Conservation (phyloP, 1,284 basidiomycete genomes). For the Naganishia liquefaciens region DNA sequence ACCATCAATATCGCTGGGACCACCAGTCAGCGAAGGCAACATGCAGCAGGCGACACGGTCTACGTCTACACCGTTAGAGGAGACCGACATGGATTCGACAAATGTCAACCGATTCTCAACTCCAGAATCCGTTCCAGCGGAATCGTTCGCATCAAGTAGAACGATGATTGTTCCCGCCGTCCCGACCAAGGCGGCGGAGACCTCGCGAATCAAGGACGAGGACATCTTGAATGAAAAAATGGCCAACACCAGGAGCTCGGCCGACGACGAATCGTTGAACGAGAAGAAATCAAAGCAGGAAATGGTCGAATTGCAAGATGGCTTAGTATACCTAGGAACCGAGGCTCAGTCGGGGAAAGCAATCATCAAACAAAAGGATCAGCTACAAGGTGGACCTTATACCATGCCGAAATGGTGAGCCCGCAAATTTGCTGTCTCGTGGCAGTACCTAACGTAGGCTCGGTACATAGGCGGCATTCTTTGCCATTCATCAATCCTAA, state of each 20-base stretch:
- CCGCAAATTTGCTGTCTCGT: neutral
- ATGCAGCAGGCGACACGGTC: neutral
- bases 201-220: neutral
- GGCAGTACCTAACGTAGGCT: neutral
- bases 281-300: conserved; percentile 4
- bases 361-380: conserved; percentile 47
- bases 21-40: neutral
- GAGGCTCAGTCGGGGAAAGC: conserved; percentile 44
- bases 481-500: conserved; percentile 51
- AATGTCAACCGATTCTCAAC: neutral
- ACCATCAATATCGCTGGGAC: conserved; percentile 4
- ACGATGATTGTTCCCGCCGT: conserved; percentile 1
- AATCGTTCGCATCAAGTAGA: conserved; percentile 19
- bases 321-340: conserved; percentile 30
- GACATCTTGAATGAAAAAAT: conserved; percentile 6
- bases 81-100: neutral
- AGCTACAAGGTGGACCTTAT: conserved; percentile 47
- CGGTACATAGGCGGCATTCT: conserved; percentile 46
- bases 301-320: conserved; percentile 30
- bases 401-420: conserved; percentile 49
- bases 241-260: neutral
- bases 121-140: conserved; percentile 4
- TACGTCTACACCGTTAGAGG: neutral
- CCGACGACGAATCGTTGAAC: conserved; percentile 7
- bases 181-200: no score